phyloP scores from a whole-genome alignment of 1,284 basidiomycete genomes.

The Polyporus tsugae region DNA sequence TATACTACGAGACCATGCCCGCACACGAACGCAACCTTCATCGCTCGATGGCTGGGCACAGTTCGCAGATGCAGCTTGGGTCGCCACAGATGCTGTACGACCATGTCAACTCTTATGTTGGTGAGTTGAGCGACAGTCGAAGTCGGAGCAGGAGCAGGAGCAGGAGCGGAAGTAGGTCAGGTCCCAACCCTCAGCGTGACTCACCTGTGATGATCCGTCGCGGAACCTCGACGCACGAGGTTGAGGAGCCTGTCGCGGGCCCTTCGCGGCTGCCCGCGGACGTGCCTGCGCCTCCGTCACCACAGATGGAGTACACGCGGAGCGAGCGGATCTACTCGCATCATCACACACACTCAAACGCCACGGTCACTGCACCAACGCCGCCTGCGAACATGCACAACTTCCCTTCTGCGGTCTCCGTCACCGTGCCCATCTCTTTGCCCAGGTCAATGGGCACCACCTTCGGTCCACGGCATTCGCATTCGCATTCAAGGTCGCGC shows the following conservation, averaged over 20 bases:
- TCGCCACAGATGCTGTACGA: constrained; percentile 30
- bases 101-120: constrained; percentile 17
- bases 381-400: constrained; percentile 39
- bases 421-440: constrained; percentile 2
- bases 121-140: constrained; percentile 11
- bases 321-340: constrained; percentile 31
- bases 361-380: constrained; percentile 45
- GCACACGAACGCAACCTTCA: constrained; percentile 33
- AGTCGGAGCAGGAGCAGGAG: constrained; percentile 23
- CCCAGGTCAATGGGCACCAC: constrained; percentile 20
- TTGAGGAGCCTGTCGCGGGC: constrained; percentile 25
- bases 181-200: constrained; percentile 12
- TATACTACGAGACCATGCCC: constrained; percentile 43
- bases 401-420: constrained; percentile 21
- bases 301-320: constrained; percentile 7
- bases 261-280: constrained; percentile 25
- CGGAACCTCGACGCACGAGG: constrained; percentile 12
- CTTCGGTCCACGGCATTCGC: constrained; percentile 31
- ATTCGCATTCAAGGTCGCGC: constrained; percentile 34
- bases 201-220: constrained; percentile 30
- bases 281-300: constrained; percentile 17
- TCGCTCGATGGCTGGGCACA: constrained; percentile 28
- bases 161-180: constrained; percentile 22
- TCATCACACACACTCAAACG: constrained; percentile 46
- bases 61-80: constrained; percentile 24